phyloP scores from a whole-genome alignment of 2,329 filamentous ascomycete species.

The Xylariales sp. region DNA sequence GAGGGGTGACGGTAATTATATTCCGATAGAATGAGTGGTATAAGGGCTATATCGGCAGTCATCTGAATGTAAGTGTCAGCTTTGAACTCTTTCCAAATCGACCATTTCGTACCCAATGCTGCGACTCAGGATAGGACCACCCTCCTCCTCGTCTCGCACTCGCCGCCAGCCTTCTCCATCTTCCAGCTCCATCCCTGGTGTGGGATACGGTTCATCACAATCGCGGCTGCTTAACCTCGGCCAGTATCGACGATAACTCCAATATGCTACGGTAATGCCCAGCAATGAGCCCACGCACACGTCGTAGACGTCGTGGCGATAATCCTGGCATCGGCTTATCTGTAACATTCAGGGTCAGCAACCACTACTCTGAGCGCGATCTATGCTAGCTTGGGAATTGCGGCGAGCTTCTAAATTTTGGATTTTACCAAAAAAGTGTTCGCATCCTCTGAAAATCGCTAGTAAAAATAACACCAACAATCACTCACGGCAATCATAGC shows the following conservation, averaged over 20 bases:
- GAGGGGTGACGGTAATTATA: background rate
- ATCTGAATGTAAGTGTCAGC: conserved; percentile 46
- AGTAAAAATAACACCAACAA: background rate
- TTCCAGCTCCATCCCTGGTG: conserved; percentile 54
- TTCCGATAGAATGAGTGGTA: background rate
- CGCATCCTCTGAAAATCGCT: no score
- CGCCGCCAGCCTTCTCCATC: conserved; percentile 53
- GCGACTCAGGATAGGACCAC: conserved; percentile 48
- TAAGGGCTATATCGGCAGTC: conserved; percentile 33
- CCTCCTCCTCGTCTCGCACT: conserved; percentile 67
- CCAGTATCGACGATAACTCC: conserved; percentile 75
- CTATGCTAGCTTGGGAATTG: background rate
- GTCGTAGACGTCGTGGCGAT: conserved; percentile 78
- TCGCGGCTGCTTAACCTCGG: conserved; percentile 63
- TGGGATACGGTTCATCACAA: conserved; percentile 69
- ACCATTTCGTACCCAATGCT: conserved; percentile 50
- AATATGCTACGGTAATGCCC: conserved; percentile 70
- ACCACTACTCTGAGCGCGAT: background rate
- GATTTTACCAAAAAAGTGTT: background rate
- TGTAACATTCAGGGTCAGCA: background rate
- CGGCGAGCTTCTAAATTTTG: background rate
- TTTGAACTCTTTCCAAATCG: conserved; percentile 34
- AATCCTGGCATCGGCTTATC: conserved; percentile 76
- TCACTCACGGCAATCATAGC: conserved; percentile 66
- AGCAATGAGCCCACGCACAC: conserved; percentile 71